Evolutionary conservation across 441 rosid genomes (phyloP), one percentile per base, ranked within the genome.

Genomic region (Aquilaria agallochum): DNA sequence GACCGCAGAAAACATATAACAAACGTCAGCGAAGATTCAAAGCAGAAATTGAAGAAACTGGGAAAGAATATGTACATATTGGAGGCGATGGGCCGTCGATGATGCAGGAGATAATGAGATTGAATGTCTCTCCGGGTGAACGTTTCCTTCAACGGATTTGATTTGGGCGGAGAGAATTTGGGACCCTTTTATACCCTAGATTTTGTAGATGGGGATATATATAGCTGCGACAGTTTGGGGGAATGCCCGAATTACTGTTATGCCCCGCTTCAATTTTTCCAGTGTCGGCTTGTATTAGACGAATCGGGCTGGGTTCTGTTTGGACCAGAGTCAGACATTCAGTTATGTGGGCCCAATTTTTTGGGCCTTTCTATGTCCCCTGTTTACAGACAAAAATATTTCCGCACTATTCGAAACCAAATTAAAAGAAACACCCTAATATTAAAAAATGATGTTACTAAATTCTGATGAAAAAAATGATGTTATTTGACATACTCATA

Each of bases 161-260:
- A 71, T 72, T 77, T 76, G 74, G 72, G 95, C 88, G 90, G 89
- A 85, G 71, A 71, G 74, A 70, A 20, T 59, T 65, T 74, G 74
- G 88, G 85, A 80, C 77, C 12, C 8, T 87, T 90, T 70, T 90
- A 87, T 90, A 93, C 91, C 96, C 86, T 88, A 84, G 80, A n/a
- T 76, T 87, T 88, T 78, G 92, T 82, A 84, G 89, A 73, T 69
- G 59, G 51, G 50, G 78, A 66, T 72, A 73, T 90, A 87, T 88
- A 93, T 88, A 88, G 83, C 59, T 65, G 80, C 77, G 67, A 69
- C 73, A 27, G 62, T 60, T 58, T 64, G 58, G 67, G 27, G 64
- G 5, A 55, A 5, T 0, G 0, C 0, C 0, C 0, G 14, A 58
- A 78, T 76, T 64, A 83, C 92, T 0, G 0, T 51, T 74, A 46